phyloP scores from a whole-genome alignment of 2,329 filamentous ascomycete species.

The Fusarium marasasianum region DNA sequence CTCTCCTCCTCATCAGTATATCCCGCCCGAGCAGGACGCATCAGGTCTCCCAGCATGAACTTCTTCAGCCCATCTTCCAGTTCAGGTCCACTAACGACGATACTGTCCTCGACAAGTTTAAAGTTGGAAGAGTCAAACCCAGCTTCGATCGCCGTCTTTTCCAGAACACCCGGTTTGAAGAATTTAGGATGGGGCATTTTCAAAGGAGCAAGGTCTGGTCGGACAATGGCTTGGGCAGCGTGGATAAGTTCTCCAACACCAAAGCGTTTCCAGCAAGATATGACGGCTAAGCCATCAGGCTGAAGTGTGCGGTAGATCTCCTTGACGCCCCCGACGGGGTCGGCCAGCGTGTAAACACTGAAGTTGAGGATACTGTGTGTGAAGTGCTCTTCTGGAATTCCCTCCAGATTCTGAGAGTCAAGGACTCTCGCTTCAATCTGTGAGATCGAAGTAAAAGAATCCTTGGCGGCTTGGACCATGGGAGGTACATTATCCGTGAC shows the following conservation, averaged over 20 bases:
- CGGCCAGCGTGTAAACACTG: conserved; percentile 43
- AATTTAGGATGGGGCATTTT: conserved; percentile 41
- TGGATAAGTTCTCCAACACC: conserved; percentile 38
- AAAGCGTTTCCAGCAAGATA: conserved; percentile 42
- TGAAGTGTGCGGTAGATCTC: conserved; percentile 45
- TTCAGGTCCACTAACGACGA: conserved; percentile 25
- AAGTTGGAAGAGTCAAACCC: conserved; percentile 35
- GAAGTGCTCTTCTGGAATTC: conserved; percentile 28
- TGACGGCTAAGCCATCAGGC: conserved; percentile 40
- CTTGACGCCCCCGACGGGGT: conserved; percentile 35
- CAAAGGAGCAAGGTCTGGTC: conserved; percentile 42
- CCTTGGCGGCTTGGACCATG: conserved; percentile 29
- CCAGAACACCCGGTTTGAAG: conserved; percentile 34
- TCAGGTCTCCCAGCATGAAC: conserved; percentile 37
- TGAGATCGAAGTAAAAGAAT: conserved; percentile 9
- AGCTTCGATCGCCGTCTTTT: conserved; percentile 30
- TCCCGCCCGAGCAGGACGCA: conserved; percentile 28
- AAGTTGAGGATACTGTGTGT: conserved; percentile 46
- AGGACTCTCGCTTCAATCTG: conserved; percentile 16
- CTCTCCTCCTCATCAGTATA: conserved; percentile 36
- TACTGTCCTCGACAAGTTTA: neutral
- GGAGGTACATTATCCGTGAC: conserved; percentile 34
- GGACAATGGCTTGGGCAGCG: conserved; percentile 41
- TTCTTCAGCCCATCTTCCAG: conserved; percentile 31
- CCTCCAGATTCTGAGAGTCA: conserved; percentile 36